phyloP scores from a whole-genome alignment of 176 grass and related monocot species.

The Eleusine indica region DNA sequence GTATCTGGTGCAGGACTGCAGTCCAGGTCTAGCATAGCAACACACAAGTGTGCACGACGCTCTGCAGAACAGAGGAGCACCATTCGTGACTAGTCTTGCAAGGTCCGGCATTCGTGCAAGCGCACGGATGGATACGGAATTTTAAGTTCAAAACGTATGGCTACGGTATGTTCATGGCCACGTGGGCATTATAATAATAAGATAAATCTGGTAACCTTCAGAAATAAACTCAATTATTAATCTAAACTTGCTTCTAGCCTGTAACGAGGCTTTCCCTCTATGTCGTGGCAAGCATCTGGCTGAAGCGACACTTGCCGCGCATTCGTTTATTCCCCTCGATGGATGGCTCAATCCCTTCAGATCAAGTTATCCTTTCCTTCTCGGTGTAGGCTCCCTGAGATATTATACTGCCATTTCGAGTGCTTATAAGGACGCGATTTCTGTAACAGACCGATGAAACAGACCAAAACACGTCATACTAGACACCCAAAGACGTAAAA shows the following conservation, averaged over 20 bases:
- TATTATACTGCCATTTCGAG: conserved; percentile 6
- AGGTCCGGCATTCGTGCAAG: not conserved
- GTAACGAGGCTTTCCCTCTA: not conserved
- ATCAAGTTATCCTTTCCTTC: conserved; percentile 75
- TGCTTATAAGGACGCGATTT: conserved; percentile 37
- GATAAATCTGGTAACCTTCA: conserved; percentile 12
- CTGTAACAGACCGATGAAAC: conserved; percentile 11
- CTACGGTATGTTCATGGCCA: not conserved
- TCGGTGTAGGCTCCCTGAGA: not conserved
- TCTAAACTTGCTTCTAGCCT: conserved; percentile 15
- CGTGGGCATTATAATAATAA: not conserved
- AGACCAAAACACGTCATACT: not conserved
- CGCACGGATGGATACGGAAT: not conserved
- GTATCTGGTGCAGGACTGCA: not conserved
- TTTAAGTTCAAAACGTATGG: not conserved
- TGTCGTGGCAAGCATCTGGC: conserved; percentile 24
- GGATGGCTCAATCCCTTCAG: conserved; percentile 25
- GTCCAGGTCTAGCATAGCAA: too few relatives aligned
- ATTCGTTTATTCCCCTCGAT: conserved; percentile 36
- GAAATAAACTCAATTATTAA: not conserved
- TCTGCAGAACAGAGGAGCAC: too few relatives aligned
- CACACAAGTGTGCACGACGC: too few relatives aligned
- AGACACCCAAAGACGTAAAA: not conserved
- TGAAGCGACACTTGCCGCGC: conserved; percentile 19
- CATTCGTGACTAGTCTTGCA: too few relatives aligned